Conservation (phyloP, 2,329 filamentous ascomycete genomes). For the Talaromyces sp. region DNA sequence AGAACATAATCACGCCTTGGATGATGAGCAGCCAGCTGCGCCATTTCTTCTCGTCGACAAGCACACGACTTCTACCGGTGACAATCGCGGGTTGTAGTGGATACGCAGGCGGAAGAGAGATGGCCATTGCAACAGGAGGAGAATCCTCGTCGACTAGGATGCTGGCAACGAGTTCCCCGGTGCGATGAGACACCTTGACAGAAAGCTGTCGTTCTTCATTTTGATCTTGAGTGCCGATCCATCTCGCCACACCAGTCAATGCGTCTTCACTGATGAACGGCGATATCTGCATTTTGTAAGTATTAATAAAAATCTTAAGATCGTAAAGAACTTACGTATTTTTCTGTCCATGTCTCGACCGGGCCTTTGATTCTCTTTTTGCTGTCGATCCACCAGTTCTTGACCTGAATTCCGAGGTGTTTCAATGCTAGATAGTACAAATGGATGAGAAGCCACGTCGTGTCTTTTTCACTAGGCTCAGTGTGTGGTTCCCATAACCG, state of each 20-base stretch:
- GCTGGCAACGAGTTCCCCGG: constrained; percentile 72
- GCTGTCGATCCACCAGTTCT: constrained; percentile 78
- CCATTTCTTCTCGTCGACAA: constrained; percentile 88
- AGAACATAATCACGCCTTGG: constrained; percentile 89
- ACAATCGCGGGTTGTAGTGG: constrained; percentile 77
- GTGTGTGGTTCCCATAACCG: constrained; percentile 55
- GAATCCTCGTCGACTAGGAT: constrained; percentile 86
- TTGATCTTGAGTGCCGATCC: constrained; percentile 38
- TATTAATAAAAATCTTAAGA: not conserved
- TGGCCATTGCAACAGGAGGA: constrained; percentile 74
- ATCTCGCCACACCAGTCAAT: constrained; percentile 35
- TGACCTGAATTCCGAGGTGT: constrained; percentile 72
- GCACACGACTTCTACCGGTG: constrained; percentile 72
- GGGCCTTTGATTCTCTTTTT: constrained; percentile 72
- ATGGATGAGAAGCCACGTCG: constrained; percentile 79
- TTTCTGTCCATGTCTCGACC: constrained; percentile 80
- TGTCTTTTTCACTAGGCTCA: constrained; percentile 64
- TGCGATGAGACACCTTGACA: constrained; percentile 67
- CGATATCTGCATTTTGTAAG: constrained; percentile 29
- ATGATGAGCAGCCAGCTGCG: constrained; percentile 82
- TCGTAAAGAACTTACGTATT: constrained; percentile 65
- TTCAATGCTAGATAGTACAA: constrained; percentile 78
- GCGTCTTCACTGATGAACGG: constrained; percentile 37
- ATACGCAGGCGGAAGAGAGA: constrained; percentile 74
- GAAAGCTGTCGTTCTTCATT: constrained; percentile 51